Evolutionary conservation across 306 rosid genomes (phyloP).

Genomic region (Cicer yamashitae): DNA sequence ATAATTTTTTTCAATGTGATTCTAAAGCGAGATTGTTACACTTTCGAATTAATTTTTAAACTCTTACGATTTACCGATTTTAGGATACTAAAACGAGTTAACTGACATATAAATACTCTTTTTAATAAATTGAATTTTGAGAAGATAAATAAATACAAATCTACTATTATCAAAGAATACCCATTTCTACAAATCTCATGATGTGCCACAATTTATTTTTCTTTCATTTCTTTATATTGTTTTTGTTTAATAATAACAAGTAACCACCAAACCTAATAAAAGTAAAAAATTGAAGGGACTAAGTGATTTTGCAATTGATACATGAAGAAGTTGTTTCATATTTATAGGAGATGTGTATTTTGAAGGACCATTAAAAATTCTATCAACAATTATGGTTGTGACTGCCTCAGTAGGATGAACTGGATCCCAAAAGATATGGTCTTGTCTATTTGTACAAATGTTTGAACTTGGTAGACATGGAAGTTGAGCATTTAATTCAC

Average conservation of each 20-base stretch:
- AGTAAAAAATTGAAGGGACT: conserved; percentile 1
- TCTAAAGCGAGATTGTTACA: no score
- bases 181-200: no score
- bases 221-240: background rate
- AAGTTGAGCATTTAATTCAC: conserved; percentile 55
- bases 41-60: no score
- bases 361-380: conserved; percentile 58
- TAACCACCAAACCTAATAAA: background rate
- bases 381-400: conserved; percentile 50
- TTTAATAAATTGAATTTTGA: no score
- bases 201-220: background rate
- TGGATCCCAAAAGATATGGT: conserved; percentile 77
- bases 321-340: conserved; percentile 49
- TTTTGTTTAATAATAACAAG: conserved; percentile 3
- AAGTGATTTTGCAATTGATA: conserved; percentile 3
- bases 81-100: no score
- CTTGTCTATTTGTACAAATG: conserved; percentile 64
- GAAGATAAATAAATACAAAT: no score
- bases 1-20: no score
- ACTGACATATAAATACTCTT: no score
- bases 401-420: conserved; percentile 80
- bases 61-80: no score
- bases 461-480: conserved; percentile 60
- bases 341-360: conserved; percentile 63
- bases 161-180: no score